phyloP scores from a whole-genome alignment of 192 early-diverging fungal genomes.

The Coemansia sp. region DNA sequence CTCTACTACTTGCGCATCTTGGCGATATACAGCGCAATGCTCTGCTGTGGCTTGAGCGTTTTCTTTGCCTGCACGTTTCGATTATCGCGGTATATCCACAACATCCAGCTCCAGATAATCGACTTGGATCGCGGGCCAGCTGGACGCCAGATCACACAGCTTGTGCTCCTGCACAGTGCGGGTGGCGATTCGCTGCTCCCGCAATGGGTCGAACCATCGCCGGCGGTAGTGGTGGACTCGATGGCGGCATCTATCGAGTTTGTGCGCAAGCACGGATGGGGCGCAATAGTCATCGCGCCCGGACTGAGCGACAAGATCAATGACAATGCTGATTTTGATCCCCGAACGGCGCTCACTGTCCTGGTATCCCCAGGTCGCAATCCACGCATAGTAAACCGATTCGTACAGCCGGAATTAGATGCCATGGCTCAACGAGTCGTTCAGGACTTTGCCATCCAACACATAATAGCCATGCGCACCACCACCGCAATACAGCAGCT shows the following conservation, averaged over 20 bases:
- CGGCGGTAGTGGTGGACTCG: background rate
- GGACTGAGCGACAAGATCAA: background rate
- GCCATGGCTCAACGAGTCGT: constrained; percentile 3
- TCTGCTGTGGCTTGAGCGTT: background rate
- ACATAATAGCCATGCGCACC: background rate
- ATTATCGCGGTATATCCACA: background rate
- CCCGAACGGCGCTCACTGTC: background rate
- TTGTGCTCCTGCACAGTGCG: background rate
- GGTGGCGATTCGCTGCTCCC: no score
- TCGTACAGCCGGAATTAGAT: constrained; percentile 5
- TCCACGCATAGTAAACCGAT: background rate
- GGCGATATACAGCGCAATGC: constrained; percentile 8
- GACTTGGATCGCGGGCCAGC: background rate
- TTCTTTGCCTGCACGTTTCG: constrained; percentile 7
- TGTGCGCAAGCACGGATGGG: constrained; percentile 18
- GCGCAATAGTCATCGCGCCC: constrained; percentile 11
- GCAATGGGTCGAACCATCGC: constrained; percentile 8
- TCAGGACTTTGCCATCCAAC: background rate
- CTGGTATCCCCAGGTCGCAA: constrained; percentile 13
- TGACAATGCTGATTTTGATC: background rate
- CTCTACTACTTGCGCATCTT: constrained; percentile 9
- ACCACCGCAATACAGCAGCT: background rate
- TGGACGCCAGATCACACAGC: background rate
- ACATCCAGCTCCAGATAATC: constrained; percentile 4
- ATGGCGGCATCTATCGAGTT: background rate